A percentile compares a stretch with the other conserved stretches of the same genome.
phyloP scores from a whole-genome alignment of 441 rosid species.

The Capsella rubella region DNA sequence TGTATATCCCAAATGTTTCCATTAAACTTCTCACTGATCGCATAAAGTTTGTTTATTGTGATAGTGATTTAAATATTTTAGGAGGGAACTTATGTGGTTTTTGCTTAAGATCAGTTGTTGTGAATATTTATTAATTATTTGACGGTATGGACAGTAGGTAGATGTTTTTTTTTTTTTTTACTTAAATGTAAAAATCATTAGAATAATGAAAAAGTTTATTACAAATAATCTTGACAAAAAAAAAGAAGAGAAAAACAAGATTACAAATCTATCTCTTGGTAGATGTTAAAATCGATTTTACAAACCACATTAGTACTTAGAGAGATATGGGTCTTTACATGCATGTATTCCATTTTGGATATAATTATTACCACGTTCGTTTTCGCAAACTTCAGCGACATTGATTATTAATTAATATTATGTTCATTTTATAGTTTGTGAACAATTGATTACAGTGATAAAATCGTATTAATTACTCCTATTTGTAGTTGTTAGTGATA shows the following conservation, averaged over 20 bases:
- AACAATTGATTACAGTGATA: neutral
- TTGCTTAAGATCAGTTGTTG: neutral
- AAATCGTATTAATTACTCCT: neutral
- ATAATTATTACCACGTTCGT: neutral
- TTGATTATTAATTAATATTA: neutral
- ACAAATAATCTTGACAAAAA: too few species aligned
- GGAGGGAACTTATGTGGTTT: neutral
- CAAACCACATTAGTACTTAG: neutral
- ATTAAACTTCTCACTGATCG: neutral
- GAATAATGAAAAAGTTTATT: too few species aligned
- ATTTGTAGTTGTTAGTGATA: neutral
- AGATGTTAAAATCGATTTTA: too few species aligned
- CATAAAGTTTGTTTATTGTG: neutral
- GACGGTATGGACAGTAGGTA: too few species aligned
- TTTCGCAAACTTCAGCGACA: neutral
- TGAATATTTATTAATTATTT: neutral
- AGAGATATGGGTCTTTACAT: neutral
- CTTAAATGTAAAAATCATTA: too few species aligned
- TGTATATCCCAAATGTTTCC: slow-evolving; percentile 13
- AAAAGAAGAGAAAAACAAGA: too few species aligned
- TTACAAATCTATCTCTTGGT: too few species aligned
- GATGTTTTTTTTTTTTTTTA: too few species aligned
- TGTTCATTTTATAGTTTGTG: neutral
- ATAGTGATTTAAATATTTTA: neutral
- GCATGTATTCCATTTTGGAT: neutral